Conservation (phyloP, 768 basidiomycete species). For the Tricholoma bakamatsutake region DNA sequence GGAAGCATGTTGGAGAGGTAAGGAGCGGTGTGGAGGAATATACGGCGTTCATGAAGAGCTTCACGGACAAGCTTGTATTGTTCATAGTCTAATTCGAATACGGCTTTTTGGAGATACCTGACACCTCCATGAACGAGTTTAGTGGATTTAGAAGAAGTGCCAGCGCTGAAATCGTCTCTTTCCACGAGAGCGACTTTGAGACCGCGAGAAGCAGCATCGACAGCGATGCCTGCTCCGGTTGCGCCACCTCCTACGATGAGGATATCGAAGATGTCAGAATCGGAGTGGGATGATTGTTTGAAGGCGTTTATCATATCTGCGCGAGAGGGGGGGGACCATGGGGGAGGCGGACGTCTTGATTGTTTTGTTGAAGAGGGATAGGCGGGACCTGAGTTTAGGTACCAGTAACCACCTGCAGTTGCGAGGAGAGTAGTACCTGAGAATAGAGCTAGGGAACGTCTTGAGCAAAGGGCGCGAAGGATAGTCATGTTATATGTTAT, state of each 20-base stretch:
- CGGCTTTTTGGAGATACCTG: constrained; percentile 94
- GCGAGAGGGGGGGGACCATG: constrained; percentile 73
- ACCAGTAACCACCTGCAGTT: constrained; percentile 60
- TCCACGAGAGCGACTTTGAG: constrained; percentile 93
- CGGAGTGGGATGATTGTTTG: constrained; percentile 31
- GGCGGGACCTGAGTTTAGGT: constrained; percentile 67
- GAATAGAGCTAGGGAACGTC: constrained; percentile 47
- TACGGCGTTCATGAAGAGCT: constrained; percentile 86
- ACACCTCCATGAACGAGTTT: constrained; percentile 99
- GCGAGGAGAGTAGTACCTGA: constrained; percentile 47
- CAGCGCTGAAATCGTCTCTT: constrained; percentile 85
- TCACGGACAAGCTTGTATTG: constrained; percentile 96
- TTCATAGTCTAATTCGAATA: constrained; percentile 93
- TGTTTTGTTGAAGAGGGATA: constrained; percentile 60
- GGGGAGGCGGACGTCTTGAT: constrained; percentile 65
- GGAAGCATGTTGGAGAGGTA: constrained; percentile 91
- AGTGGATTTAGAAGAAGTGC: constrained; percentile 97
- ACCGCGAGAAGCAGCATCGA: constrained; percentile 90
- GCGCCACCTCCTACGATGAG: constrained; percentile 92
- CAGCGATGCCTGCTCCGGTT: constrained; percentile 92
- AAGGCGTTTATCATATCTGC: constrained; percentile 60
- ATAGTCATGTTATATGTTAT: constrained; percentile 22
- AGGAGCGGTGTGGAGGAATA: constrained; percentile 94
- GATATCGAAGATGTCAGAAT: constrained; percentile 63
- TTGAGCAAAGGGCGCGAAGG: constrained; percentile 42